Evolutionary conservation across 805 yeast genomes (phyloP).

Genomic region (Pichia californica): DNA sequence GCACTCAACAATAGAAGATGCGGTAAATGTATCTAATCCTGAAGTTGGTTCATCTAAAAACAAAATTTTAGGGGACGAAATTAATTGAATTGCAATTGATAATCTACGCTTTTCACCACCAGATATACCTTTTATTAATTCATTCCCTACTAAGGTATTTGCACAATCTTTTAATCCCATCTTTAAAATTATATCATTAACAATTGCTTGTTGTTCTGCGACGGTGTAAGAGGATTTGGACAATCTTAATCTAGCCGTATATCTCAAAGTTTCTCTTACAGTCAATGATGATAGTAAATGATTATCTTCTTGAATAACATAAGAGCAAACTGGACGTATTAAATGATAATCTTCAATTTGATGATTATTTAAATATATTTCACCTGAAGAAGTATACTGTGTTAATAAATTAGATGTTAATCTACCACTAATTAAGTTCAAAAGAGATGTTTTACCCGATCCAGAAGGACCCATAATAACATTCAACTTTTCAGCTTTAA

Average conservation of each 20-base stretch:
- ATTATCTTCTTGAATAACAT: constrained; percentile 78
- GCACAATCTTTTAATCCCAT: constrained; percentile 73
- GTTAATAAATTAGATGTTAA: constrained; percentile 30
- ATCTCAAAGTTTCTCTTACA: constrained; percentile 67
- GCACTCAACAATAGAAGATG: constrained; percentile 58
- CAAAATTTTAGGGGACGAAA: constrained; percentile 64
- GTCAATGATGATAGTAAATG: constrained; percentile 65
- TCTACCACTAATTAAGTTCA: constrained; percentile 59
- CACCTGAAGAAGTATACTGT: constrained; percentile 33
- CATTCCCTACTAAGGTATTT: constrained; percentile 61
- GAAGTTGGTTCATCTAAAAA: constrained; percentile 87
- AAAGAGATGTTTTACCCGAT: constrained; percentile 65
- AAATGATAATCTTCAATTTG: constrained; percentile 21
- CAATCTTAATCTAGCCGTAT: constrained; percentile 64
- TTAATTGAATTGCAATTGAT: constrained; percentile 71
- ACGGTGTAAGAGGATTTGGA: constrained; percentile 34
- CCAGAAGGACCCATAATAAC: constrained; percentile 83
- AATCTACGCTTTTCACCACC: constrained; percentile 83
- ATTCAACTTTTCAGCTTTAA: constrained; percentile 51
- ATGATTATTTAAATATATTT: constrained; percentile 36
- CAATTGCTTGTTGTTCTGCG: constrained; percentile 38
- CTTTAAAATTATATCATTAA: constrained; percentile 53
- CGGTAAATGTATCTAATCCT: constrained; percentile 77
- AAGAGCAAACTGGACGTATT: constrained; percentile 50
- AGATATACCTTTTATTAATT: constrained; percentile 55